Base-by-base conservation (phyloP, 176 grass and related monocot species). In the Avena atlantica region DNA sequence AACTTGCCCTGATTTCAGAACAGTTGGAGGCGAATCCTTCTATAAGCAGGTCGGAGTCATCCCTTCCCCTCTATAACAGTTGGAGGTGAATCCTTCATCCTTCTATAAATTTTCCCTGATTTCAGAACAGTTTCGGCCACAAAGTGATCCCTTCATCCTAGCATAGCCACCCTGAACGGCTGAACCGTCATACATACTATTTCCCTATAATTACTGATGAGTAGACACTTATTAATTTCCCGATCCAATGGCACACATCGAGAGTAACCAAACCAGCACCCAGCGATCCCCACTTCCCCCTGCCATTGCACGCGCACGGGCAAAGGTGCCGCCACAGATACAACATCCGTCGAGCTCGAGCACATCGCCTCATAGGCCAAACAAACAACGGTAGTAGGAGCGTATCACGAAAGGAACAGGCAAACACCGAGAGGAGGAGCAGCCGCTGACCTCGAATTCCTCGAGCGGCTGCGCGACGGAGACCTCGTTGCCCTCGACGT, bases 401-500 rank as follows among this genome's bases (percentile, higher is more conserved):
- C 23, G 10, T 6, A 20, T 4, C 19, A 12, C 4, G 13, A 66
- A 15, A 10, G 21, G 49, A 27, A 74, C 25, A 72, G 29, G 37
- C 9, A 12, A 49, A 74, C 0, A 0, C 5, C 12, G 44, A 74
- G 70, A 23, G 19, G 67, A 19, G 14, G 29, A 67, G 63, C 12
- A 31, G 1, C 70, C 21, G 60, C 60, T 82, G 62, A 91, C 88
- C 92, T 93, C 92, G 78, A 13, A 59, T 40, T 88, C 86, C 57
- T 86, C 86, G 57, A 77, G 5, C 86, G 49, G 70, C 79, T 86
- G 92, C 57, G 80, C 83, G 69, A 78, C 83, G 83, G 90, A 92
- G 70, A 97, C 92, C 81, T 97, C 92, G 81, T 92, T 91, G 29
- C 92, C 92, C 86, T 97, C 92, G 52, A 97, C 86, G 84, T 97